Percentiles rank a stretch among this genome's conserved stretches.
These are phyloP conservation scores for Paxillus involutus DNA, from an alignment of 768 basidiomycete species.

Conservation along the genomic window DNA sequence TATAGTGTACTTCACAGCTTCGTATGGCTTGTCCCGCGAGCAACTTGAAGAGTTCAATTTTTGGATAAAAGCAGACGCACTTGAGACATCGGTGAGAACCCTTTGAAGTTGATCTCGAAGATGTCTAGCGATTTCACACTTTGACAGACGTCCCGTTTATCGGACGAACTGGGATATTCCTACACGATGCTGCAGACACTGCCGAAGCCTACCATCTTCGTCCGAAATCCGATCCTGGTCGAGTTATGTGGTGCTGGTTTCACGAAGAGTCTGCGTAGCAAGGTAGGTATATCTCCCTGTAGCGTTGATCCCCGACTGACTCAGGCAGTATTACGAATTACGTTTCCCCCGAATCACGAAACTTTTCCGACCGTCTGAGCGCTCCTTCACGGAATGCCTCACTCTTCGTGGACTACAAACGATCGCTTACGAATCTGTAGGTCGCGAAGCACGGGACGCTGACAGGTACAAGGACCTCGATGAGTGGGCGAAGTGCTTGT, in stretches of 20 bases:
- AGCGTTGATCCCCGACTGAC: background rate
- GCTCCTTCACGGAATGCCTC: slow-evolving; percentile 61
- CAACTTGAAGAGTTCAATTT: slow-evolving; percentile 76
- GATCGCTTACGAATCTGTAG: slow-evolving; percentile 54
- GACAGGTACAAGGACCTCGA: slow-evolving; percentile 47
- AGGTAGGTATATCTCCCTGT: slow-evolving; percentile 39
- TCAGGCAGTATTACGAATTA: slow-evolving; percentile 70
- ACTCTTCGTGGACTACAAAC: slow-evolving; percentile 49
- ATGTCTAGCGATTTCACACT: background rate
- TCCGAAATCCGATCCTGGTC: slow-evolving; percentile 61
- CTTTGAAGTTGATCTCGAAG: background rate
- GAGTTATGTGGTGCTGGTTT: slow-evolving; percentile 86
- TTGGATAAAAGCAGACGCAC: slow-evolving; percentile 39
- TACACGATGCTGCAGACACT: slow-evolving; percentile 51
- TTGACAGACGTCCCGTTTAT: slow-evolving; percentile 1
- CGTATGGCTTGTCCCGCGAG: slow-evolving; percentile 70
- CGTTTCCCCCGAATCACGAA: slow-evolving; percentile 83
- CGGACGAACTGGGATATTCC: slow-evolving; percentile 48
- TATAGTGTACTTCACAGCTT: slow-evolving; percentile 70
- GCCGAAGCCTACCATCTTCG: slow-evolving; percentile 51
- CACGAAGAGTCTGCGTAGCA: slow-evolving; percentile 59
- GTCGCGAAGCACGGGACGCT: slow-evolving; percentile 41
- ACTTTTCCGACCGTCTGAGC: slow-evolving; percentile 56
- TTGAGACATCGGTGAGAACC: slow-evolving; percentile 21
- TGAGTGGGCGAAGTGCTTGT: slow-evolving; percentile 43